Conservation (phyloP, 2,329 filamentous ascomycete genomes). For the Ophiostoma sp. region DNA sequence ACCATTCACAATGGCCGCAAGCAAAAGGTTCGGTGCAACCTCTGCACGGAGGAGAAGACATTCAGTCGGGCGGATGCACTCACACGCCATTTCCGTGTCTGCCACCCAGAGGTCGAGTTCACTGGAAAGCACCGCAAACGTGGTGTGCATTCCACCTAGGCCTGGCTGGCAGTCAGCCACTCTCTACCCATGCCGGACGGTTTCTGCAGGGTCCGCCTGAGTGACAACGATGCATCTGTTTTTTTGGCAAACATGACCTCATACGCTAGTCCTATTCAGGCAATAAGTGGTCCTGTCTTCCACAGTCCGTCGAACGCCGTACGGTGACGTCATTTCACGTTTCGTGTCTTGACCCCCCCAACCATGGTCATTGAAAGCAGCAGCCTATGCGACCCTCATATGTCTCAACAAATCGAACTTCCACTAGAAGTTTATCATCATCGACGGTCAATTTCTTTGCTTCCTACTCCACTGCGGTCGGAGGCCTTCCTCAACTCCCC, state of each 20-base stretch:
- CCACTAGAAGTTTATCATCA: neutral
- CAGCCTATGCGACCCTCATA: neutral
- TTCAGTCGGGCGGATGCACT: slow-evolving; percentile 95
- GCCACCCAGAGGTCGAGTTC: slow-evolving; percentile 84
- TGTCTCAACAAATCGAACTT: neutral
- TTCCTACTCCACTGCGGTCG: neutral
- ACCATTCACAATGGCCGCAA: slow-evolving; percentile 96
- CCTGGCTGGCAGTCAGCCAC: neutral
- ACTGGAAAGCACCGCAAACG: slow-evolving; percentile 61
- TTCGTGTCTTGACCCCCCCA: neutral
- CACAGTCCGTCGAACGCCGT: neutral
- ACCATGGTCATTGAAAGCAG: too few species aligned
- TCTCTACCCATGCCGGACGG: neutral
- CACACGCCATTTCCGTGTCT: slow-evolving; percentile 90
- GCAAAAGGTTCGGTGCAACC: slow-evolving; percentile 87
- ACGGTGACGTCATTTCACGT: slow-evolving; percentile 9
- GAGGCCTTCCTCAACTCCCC: neutral
- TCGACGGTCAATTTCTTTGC: too few species aligned
- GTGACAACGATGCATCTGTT: neutral
- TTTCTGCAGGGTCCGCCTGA: neutral
- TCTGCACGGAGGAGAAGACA: slow-evolving; percentile 95
- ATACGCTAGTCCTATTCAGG: slow-evolving; percentile 1
- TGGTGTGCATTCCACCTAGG: neutral
- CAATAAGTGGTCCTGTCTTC: neutral
- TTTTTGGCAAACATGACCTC: slow-evolving; percentile 11